A percentile compares a stretch with the other conserved stretches of the same genome.
Conservation (phyloP, 2,329 filamentous ascomycete genomes). For the Exophiala sp. region DNA sequence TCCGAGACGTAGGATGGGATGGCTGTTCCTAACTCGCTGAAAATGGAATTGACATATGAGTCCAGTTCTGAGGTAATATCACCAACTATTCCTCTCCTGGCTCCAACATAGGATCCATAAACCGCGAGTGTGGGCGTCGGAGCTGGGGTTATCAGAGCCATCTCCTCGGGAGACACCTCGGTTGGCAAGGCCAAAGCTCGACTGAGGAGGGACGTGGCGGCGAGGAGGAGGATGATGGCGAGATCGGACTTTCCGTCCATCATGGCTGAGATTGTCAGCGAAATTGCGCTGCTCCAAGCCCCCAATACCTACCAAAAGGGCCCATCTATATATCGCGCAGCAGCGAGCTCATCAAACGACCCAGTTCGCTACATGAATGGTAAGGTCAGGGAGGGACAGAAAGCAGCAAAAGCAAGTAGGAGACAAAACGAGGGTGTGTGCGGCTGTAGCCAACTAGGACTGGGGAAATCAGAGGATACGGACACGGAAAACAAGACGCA, state of each 20-base stretch:
- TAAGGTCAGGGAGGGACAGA: not conserved
- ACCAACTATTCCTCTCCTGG: slow-evolving; percentile 48
- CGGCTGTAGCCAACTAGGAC: not conserved
- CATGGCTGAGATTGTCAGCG: not conserved
- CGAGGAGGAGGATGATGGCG: not conserved
- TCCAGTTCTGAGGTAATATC: slow-evolving; percentile 41
- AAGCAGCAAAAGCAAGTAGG: not conserved
- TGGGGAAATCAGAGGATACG: too few relatives aligned
- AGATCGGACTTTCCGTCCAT: not conserved
- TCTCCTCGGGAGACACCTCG: slow-evolving; percentile 13
- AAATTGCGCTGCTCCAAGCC: not conserved
- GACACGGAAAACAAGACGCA: too few relatives aligned
- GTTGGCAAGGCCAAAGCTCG: slow-evolving; percentile 12
- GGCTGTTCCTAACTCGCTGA: slow-evolving; percentile 49
- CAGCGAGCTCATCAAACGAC: not conserved
- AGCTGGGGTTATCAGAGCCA: slow-evolving; percentile 42
- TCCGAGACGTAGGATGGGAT: slow-evolving; percentile 57
- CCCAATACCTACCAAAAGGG: not conserved
- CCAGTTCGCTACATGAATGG: not conserved
- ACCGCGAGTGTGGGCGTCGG: slow-evolving; percentile 37
- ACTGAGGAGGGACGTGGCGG: slow-evolving; percentile 2
- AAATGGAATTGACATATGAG: slow-evolving; percentile 32
- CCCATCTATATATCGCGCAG: not conserved
- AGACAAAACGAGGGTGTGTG: not conserved
- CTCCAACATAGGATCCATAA: slow-evolving; percentile 38